Evolutionary conservation across 2,329 filamentous ascomycete genomes (phyloP), one percentile per base, ranked within the genome.

Genomic region (Pezicula neosporulosa): DNA sequence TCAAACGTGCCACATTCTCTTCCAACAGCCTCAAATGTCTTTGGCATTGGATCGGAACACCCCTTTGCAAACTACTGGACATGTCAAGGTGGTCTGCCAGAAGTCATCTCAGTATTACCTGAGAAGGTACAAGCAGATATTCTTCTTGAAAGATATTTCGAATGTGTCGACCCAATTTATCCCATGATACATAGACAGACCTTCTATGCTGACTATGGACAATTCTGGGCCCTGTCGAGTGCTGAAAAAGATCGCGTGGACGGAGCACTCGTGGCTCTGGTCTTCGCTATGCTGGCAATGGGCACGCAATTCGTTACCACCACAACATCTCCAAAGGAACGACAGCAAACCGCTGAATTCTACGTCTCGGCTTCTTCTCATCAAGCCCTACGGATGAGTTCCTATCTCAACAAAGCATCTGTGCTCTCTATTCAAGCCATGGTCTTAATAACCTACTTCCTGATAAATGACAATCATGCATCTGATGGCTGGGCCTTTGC

Each of bases 11-110:
- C 87, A 0, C 88, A 87, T 63, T 87, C 87, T 0, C 76, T 81
- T 39, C 81, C 85, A 9, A 83, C 83, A 6, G 84, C 85, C 1
- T 89, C 85, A 50, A 90, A 89, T 57, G 86, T 91, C 50, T 92
- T 92, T 64, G 88, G 88, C n/a, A 83, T 90, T 56, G 87, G 86
- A 13, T 84, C 85, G 1, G 86, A 90, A 63, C 87, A 90, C 63
- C 87, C 87, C 0, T 91, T 91, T 64, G 84, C 86, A 62, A 92
- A 92, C 64, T 92, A 92, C 68, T 93, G 89, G 89, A 92, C 87
- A 3, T 89, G 85, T 62, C 80, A 85, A 54, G 88, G 89, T 44
- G 88, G 87, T 0, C 71, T 93, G 16, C 76, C 82, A 8, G 89
- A 93, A 68, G 87, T 91, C 6, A 83, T 91, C 41, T 83, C 81